phyloP scores from a whole-genome alignment of 495 filamentous ascomycete genomes.

The Oidiodendron maius region DNA sequence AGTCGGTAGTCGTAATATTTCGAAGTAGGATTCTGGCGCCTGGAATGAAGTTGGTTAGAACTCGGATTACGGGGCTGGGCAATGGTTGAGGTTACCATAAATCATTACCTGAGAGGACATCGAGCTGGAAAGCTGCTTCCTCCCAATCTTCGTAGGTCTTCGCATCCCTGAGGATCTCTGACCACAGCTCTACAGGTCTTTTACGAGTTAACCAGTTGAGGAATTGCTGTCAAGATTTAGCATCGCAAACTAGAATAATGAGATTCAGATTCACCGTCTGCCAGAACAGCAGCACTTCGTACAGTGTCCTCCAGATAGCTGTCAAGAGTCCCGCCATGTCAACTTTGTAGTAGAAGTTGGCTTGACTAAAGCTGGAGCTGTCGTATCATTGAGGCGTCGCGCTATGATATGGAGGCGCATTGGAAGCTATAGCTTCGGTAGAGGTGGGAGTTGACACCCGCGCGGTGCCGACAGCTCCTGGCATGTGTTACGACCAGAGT shows the following conservation, averaged over 20 bases:
- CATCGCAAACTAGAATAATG: background rate
- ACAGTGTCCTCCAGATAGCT: slow-evolving; percentile 47
- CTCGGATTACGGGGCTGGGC: background rate
- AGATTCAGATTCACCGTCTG: slow-evolving; percentile 40
- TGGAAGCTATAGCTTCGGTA: no score
- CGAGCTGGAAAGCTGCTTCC: slow-evolving; percentile 69
- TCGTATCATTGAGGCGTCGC: no score
- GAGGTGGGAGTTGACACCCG: no score
- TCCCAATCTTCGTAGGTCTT: slow-evolving; percentile 79
- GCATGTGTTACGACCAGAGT: no score
- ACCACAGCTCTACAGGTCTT: slow-evolving; percentile 44
- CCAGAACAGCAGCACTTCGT: slow-evolving; percentile 63
- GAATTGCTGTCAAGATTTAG: slow-evolving; percentile 38
- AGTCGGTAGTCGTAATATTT: slow-evolving; percentile 85
- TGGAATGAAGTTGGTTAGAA: slow-evolving; percentile 23
- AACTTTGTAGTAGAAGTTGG: no score
- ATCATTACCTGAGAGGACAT: slow-evolving; percentile 71
- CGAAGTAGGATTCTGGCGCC: slow-evolving; percentile 76
- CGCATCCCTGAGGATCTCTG: slow-evolving; percentile 55
- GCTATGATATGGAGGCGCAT: no score
- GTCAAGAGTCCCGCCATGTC: slow-evolving; percentile 31
- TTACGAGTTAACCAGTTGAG: slow-evolving; percentile 49
- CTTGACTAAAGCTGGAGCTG: no score
- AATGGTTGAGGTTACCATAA: slow-evolving; percentile 53
- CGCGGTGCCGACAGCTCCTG: no score